phyloP scores from a whole-genome alignment of 345 rosid species.

The Pistacia vera region DNA sequence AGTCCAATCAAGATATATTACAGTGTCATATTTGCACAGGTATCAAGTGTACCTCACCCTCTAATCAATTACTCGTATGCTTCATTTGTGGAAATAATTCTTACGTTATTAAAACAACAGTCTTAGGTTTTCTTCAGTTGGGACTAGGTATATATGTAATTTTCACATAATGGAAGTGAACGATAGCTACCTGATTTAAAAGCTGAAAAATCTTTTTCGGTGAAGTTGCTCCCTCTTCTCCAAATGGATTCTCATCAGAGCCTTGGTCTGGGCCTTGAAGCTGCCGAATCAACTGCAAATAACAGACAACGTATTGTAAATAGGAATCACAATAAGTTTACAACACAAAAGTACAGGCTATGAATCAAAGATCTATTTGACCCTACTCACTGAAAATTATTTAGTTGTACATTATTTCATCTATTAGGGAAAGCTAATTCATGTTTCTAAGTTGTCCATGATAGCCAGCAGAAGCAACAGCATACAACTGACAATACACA shows the following conservation, averaged over 20 bases:
- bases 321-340: constrained; percentile 7
- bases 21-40: neutral
- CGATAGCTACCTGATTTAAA: constrained; percentile 68
- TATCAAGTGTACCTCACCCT: neutral
- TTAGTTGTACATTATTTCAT: neutral
- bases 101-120: neutral
- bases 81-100: neutral
- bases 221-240: constrained; percentile 69
- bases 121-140: neutral
- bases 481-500: neutral
- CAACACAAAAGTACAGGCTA: neutral
- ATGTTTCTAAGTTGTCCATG: neutral
- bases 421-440: no score
- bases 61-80: no score
- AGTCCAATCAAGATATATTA: neutral
- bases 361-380: neutral
- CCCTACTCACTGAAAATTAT: neutral
- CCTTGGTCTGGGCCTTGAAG: constrained; percentile 91
- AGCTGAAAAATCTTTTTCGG: constrained; percentile 93
- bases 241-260: constrained; percentile 96
- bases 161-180: constrained; percentile 10
- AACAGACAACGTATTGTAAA: constrained; percentile 8
- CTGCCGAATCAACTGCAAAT: constrained; percentile 71
- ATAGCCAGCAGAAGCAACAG: neutral
- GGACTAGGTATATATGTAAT: neutral